Percentiles rank a stretch among this genome's conserved stretches.
phyloP scores from a whole-genome alignment of 768 basidiomycete genomes.

The Clavulina sp. region DNA sequence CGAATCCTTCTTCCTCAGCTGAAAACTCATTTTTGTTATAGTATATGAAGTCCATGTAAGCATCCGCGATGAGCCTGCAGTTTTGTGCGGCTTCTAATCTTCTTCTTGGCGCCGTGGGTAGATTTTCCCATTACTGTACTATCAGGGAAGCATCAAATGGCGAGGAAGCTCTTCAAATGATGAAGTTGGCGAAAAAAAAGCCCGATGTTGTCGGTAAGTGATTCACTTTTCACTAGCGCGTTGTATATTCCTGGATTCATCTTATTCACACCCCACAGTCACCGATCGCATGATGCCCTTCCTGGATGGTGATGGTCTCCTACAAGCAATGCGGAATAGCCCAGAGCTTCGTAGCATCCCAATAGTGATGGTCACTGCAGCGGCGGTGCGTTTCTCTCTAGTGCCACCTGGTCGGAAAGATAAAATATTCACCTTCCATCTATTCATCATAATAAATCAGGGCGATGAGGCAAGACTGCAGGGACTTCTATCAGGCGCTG shows the following conservation, averaged over 20 bases:
- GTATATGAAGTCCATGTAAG: conserved; percentile 18
- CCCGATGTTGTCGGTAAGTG: conserved; percentile 20
- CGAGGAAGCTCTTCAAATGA: conserved; percentile 15
- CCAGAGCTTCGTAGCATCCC: conserved; percentile 15
- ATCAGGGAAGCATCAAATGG: conserved; percentile 20
- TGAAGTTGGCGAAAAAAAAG: conserved; percentile 19
- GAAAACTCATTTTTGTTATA: background rate
- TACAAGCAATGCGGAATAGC: conserved; percentile 16
- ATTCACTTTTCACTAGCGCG: conserved; percentile 7
- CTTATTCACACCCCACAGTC: background rate
- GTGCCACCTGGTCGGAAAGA: too few species aligned
- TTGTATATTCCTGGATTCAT: too few species aligned
- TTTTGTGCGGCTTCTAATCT: background rate
- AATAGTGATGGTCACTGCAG: conserved; percentile 22
- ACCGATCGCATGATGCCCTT: conserved; percentile 4
- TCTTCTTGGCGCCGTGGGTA: too few species aligned
- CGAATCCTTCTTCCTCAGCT: conserved; percentile 3
- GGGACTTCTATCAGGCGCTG: conserved; percentile 23
- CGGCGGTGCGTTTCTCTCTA: too few species aligned
- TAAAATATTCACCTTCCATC: too few species aligned
- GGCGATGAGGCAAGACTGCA: conserved; percentile 22
- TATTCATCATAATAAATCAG: too few species aligned
- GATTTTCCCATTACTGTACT: conserved; percentile 20
- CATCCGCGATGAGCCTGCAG: background rate
- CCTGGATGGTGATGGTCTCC: conserved; percentile 20